These are phyloP conservation scores for Picea mariana DNA, from an alignment of 83 land plant species.

Conservation along the genomic window DNA sequence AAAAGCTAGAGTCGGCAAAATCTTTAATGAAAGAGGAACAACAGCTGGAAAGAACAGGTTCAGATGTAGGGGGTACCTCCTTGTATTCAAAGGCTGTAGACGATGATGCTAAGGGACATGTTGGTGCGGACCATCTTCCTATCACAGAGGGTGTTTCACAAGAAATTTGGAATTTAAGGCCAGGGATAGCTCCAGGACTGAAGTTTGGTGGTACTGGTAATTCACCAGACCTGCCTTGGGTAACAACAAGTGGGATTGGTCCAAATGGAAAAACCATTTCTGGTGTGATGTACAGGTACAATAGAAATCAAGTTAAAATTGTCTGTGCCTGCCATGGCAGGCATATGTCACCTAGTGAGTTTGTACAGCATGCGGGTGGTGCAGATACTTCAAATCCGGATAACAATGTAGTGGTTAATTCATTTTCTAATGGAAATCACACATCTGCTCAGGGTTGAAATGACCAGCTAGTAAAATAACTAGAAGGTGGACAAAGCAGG, in stretches of 20 bases:
- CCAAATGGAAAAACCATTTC: slow-evolving; percentile 81
- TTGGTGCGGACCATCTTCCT: slow-evolving; percentile 13
- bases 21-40: slow-evolving; percentile 13
- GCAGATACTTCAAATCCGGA: slow-evolving; percentile 50
- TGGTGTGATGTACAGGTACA: slow-evolving; percentile 78
- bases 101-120: slow-evolving; percentile 22
- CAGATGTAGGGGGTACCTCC: slow-evolving; percentile 24
- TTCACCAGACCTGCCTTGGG: slow-evolving; percentile 92
- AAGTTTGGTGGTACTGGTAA: slow-evolving; percentile 88
- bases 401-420: slow-evolving; percentile 30
- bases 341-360: slow-evolving; percentile 90
- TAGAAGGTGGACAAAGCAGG: too few species aligned
- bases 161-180: slow-evolving; percentile 59
- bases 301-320: slow-evolving; percentile 62
- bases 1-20: slow-evolving; percentile 23
- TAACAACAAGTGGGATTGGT: slow-evolving; percentile 81
- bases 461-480: too few species aligned
- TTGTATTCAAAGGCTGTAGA: slow-evolving; percentile 37
- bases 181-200: slow-evolving; percentile 68
- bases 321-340: slow-evolving; percentile 96
- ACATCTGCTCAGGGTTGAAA: slow-evolving; percentile 60
- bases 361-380: slow-evolving; percentile 74
- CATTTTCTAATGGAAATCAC: slow-evolving; percentile 53
- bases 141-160: slow-evolving; percentile 22
- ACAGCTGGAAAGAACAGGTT: slow-evolving; percentile 29